Base-by-base conservation (phyloP, 2,329 filamentous ascomycete genomes). In the Colletotrichum sp. region DNA sequence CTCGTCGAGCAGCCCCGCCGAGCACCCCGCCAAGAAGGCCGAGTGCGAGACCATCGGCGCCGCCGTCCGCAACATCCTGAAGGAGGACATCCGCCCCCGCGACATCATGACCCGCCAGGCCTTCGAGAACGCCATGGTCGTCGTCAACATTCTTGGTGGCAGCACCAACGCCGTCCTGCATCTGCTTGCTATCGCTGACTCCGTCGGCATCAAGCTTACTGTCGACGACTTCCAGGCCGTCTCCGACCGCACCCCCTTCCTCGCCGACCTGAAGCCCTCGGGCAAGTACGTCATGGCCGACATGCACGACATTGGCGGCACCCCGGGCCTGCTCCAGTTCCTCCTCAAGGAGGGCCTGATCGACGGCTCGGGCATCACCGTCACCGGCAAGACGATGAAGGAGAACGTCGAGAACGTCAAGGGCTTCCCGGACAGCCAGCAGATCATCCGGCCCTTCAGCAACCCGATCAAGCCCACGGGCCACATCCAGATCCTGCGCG, bases 251-350 rank as follows among this genome's bases (percentile, higher is more conserved):
- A 95, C 90, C 21, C 95, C 95, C 26, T 94, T 96, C 88, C 89
- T 97, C 28, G 95, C 95, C 10, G 94, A 97, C 83, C 88, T 97
- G 57, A 96, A 96, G 88, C 95, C 95, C 4, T 95, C 94, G 7
- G 96, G 96, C 71, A 95, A 95, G 82, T 97, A 95, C 85, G 94
- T 96, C 83, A 96, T 98, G 90, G 95, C 93, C 77, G 93, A 95
- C 80, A 86, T 95, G 74, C 96, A 95, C 87, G 94, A 96, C 78
- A 95, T 98, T 78, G 96, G 96, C 75, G 96, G 96, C 52, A 95
- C 96, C 52, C 95, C 96, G 0, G 93, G 94, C 0, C 93, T 98
- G 7, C 95, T 98, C 84, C 98, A 98, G 86, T 92, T 96, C 82
- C 91, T 98, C 59, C 91, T 98, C 77, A 95, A 94, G 78, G 95